Base-by-base conservation (phyloP, 352 stramenopile species). In the Albugo candida region DNA sequence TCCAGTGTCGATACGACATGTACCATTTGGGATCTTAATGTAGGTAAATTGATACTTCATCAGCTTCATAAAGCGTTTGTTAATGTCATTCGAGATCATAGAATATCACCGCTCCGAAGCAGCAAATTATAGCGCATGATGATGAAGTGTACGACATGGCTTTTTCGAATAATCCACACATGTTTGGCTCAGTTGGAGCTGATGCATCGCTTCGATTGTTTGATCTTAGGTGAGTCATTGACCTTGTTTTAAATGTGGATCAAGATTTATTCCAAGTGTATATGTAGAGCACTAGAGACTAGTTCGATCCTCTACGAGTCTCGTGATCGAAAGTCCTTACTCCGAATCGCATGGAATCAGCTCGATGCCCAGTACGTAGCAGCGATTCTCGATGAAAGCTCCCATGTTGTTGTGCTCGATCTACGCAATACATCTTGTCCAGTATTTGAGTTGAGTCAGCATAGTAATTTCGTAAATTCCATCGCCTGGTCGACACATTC, bases 101-200 rank as follows among this genome's bases (percentile, higher is more conserved):
- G 75, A 60, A 84, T 54, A 54, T 64, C 21, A 67, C 60, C 5
- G 59, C 53, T 11, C 72, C 74, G 1, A 84, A 70, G 51, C 95
- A 96, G 36, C 92, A 99, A 70, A 89, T 99, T 45, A 97, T 98
- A 55, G 91, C 95, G 11, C 95, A 99, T 58, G 95, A 99, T 53
- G 88, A 92, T 36, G 95, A 99, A 64, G 95, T 99, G 2, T 98
- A 97, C 61, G 95, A 99, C 67, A 85, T 98, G 18, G 84, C 92
- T 12, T 99, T 97, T 52, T 93, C 89, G 4, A 70, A 58, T 18
- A 72, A 92, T 14, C 91, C 95, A 17, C 81, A 97, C 53, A 77
- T 96, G 1, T 99, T 99, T 65, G 93, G 85, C 2, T 96, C 86
- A 0, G 95, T 98, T 1, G 93, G 95, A 8, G 94, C 85, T 4